Percentiles rank a stretch among this genome's conserved stretches.
Conservation (phyloP, 768 basidiomycete genomes). For the Amanita inopinata region DNA sequence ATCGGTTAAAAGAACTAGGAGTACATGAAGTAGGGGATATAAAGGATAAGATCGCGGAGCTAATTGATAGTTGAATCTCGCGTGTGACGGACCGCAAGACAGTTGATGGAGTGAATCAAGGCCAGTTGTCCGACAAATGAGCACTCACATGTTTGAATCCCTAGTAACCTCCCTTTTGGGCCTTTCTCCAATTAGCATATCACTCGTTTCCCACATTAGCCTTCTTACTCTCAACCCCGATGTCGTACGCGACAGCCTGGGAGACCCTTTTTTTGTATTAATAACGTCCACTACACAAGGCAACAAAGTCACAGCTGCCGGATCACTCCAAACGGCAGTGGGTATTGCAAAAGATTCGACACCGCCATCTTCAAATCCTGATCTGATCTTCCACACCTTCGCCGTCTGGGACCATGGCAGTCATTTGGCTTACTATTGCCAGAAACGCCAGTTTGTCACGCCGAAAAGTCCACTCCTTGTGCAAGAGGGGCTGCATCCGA, state of each 20-base stretch:
- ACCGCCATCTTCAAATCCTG: constrained; percentile 1
- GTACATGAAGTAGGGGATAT: background rate
- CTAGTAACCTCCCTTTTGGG: constrained; percentile 16
- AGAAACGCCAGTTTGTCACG: constrained; percentile 20
- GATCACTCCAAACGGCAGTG: constrained; percentile 3
- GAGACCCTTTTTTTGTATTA: constrained; percentile 7
- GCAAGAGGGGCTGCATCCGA: constrained; percentile 83
- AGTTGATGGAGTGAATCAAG: constrained; percentile 2
- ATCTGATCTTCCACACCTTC: no score
- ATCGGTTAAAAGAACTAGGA: constrained; percentile 4
- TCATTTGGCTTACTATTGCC: no score
- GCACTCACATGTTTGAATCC: constrained; percentile 17
- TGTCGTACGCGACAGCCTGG: constrained; percentile 8
- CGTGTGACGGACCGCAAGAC: constrained; percentile 9
- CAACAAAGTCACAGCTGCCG: background rate
- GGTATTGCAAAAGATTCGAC: background rate
- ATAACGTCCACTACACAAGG: constrained; percentile 8
- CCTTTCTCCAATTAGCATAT: constrained; percentile 5
- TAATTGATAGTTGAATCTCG: constrained; percentile 5
- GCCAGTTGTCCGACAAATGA: constrained; percentile 13
- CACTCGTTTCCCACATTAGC: constrained; percentile 11
- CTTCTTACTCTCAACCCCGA: constrained; percentile 1
- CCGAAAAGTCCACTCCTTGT: constrained; percentile 81
- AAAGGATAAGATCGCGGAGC: constrained; percentile 2
- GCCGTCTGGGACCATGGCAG: no score